Base-by-base conservation (phyloP, 2,329 filamentous ascomycete species). In the Myotisia sp. region DNA sequence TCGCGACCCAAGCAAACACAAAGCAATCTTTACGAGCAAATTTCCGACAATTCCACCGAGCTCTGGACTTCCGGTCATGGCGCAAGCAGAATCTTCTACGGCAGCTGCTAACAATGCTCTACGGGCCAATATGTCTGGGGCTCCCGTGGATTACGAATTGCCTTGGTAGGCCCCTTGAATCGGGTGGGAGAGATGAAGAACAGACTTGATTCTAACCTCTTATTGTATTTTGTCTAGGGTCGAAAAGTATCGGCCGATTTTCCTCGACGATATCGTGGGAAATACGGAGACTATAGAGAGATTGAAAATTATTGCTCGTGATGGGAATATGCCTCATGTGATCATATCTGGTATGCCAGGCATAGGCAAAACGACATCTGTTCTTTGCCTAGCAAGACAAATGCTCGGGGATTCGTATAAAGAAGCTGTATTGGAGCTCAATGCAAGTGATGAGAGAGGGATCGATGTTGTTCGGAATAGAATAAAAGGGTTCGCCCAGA, bases 311-410 rank as follows among this genome's bases (percentile, higher is more conserved):
- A 95, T 98, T 48, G 86, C 90, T 29, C 90, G 86, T 59, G 90
- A 95, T 63, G 90, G 90, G 48, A 98, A 98, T 62, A 94, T 98
- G 86, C 90, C 90, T 2, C 90, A 98, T 61, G 75, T 98, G 51
- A 95, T 98, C 60, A 95, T 98, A 51, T 93, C 84, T n/a, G 90
- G 90, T 40, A 95, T 93, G 85, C 90, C 90, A 13, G 90, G 90
- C 52, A 98, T 95, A 51, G 90, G 90, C 58, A 98, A 98, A 67
- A 98, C 90, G 3, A 95, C 90, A 1, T 93, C 85, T 37, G 78
- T 98, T 37, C 65, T 95, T 41, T 95, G 90, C 54, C 73, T 98
- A 29, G 90, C 90, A 12, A 74, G 87, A 39, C 87, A 95, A 55
- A 63, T 98, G 40, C 68, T 98, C 2, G 90, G 90, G 6, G 81